Base-by-base conservation (phyloP, 2,329 filamentous ascomycete species). In the Microsporum ferrugineum region DNA sequence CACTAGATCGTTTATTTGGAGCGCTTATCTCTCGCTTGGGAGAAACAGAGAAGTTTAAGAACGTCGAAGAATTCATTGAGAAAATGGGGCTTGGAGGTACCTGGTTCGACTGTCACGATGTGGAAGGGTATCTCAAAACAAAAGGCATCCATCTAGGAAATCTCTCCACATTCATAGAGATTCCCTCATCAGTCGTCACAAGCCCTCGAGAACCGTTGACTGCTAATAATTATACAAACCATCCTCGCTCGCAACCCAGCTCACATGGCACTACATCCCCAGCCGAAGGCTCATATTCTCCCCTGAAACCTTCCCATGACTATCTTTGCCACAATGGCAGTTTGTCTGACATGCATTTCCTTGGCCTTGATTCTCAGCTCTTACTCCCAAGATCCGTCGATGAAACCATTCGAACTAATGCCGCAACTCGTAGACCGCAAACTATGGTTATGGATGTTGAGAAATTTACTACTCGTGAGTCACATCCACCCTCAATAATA, bases 101-200 rank as follows among this genome's bases (percentile, higher is more conserved):
- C 58, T 94, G 89, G 78, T 88, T 88, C 66, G 88, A 94, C 68
- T 76, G 84, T 0, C 81, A 88, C 62, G 89, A 94, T 70, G 85
- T 91, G 0, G 87, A 94, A 71, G 79, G 82, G 10, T 94, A 91
- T 69, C 75, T 95, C 2, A 80, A 80, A 45, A 78, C 64, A 14
- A 69, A 68, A 41, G 72, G 72, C 1, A 63, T 75, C 27, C 65
- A 63, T 43, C 51, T 73, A 10, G 68, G 70, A 57, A 68, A 65
- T 0, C 69, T 68, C 23, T 69, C 68, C n/a, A 62, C 67, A 47
- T 70, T 69, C 57, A 58, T 72, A 38, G 65, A 68, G 2, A 62
- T 70, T n/a, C 65, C 68, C 2, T 47, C 63, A 2, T 43, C 61
- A 5, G 62, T 51, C 2, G 27, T 62, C 43, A 6, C 58, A 2